Evolutionary conservation across 2,329 filamentous ascomycete species (phyloP).

Genomic region (Penicillium vulpinum): DNA sequence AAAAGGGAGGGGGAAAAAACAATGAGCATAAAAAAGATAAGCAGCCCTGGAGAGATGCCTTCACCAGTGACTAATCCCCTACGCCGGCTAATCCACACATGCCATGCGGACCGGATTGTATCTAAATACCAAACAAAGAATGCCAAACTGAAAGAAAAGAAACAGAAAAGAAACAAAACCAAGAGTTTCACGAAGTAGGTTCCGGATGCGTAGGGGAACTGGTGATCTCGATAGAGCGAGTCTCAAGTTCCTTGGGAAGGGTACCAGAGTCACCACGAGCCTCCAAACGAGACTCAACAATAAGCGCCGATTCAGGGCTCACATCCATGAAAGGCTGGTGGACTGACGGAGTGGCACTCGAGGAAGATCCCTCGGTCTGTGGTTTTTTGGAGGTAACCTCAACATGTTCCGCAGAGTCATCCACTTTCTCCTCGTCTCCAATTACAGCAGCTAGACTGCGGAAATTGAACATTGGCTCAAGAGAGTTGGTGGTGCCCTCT

Average conservation of each 20-base stretch:
- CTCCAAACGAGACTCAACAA: conserved; percentile 11
- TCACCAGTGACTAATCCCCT: conserved; percentile 12
- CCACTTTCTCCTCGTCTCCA: conserved; percentile 60
- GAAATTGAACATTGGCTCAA: conserved; percentile 90
- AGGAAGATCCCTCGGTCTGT: conserved; percentile 26
- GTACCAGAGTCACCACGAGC: conserved; percentile 21
- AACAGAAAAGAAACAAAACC: conserved; percentile 2
- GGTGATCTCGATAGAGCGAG: conserved; percentile 39
- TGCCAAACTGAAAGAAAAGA: conserved; percentile 5
- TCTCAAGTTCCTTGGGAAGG: conserved; percentile 39
- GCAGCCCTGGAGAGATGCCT: conserved; percentile 13
- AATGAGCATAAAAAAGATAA: conserved; percentile 8
- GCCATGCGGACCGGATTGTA: conserved; percentile 16
- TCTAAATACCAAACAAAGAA: conserved; percentile 6
- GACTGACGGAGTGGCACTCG: conserved; percentile 20
- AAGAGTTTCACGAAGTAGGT: conserved; percentile 28
- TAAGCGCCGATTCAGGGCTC: conserved; percentile 8
- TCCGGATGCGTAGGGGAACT: conserved; percentile 25
- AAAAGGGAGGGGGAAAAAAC: not conserved
- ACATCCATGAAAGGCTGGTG: conserved; percentile 14
- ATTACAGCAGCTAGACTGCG: conserved; percentile 83
- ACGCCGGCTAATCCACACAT: conserved; percentile 26
- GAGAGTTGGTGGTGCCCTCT: conserved; percentile 51
- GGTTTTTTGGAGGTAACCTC: conserved; percentile 32
- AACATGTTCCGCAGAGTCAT: conserved; percentile 38